A percentile compares a stretch with the other conserved stretches of the same genome.
phyloP scores from a whole-genome alignment of 768 basidiomycete species.

The Auriscalpium orientale region DNA sequence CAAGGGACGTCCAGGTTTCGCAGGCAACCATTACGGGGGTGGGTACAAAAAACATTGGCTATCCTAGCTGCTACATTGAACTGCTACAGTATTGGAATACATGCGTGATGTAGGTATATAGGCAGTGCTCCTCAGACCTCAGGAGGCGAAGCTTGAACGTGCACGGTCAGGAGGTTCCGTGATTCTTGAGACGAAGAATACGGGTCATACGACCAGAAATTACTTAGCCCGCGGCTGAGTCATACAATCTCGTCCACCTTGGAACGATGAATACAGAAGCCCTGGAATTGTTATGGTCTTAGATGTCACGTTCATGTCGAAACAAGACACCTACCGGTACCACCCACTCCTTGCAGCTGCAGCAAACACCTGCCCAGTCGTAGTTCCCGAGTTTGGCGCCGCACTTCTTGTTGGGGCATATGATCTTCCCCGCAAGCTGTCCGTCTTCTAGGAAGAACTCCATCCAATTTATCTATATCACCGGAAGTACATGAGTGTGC shows the following conservation, averaged over 20 bases:
- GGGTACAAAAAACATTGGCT: too few relatives aligned
- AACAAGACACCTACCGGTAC: slow-evolving; percentile 55
- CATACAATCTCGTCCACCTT: slow-evolving; percentile 46
- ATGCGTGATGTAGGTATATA: too few relatives aligned
- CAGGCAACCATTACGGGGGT: too few relatives aligned
- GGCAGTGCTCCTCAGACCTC: too few relatives aligned
- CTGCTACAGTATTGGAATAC: too few relatives aligned
- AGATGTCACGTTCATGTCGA: background rate
- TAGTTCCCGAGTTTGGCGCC: slow-evolving; percentile 88
- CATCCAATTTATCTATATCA: slow-evolving; percentile 87
- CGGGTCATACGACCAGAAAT: too few relatives aligned
- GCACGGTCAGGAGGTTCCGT: too few relatives aligned
- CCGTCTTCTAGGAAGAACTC: slow-evolving; percentile 70
- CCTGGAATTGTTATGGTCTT: slow-evolving; percentile 24
- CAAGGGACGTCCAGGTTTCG: too few relatives aligned
- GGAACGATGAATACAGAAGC: slow-evolving; percentile 45
- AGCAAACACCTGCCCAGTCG: slow-evolving; percentile 93
- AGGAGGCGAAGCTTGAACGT: too few relatives aligned
- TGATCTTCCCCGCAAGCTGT: slow-evolving; percentile 77
- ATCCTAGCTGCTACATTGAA: too few relatives aligned
- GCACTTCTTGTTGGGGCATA: slow-evolving; percentile 90
- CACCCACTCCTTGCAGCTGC: slow-evolving; percentile 90
- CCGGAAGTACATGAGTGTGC: background rate
- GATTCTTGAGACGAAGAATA: too few relatives aligned
- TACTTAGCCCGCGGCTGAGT: background rate